phyloP scores from a whole-genome alignment of 352 stramenopile genomes.

The Phytophthora foliorum region DNA sequence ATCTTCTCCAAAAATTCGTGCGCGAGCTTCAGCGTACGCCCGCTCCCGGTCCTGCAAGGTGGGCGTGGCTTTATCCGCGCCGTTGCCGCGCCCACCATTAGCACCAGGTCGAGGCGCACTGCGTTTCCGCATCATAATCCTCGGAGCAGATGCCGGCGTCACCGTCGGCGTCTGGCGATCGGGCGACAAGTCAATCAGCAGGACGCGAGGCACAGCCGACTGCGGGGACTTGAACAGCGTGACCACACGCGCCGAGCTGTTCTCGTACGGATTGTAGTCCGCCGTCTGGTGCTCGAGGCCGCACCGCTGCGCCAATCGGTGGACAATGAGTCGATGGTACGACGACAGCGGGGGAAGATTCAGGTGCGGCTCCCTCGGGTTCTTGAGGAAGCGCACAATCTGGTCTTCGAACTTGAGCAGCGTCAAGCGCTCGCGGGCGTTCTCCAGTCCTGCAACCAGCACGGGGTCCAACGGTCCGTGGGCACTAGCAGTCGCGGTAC shows the following conservation, averaged over 20 bases:
- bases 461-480: slow-evolving; percentile 79
- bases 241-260: slow-evolving; percentile 82
- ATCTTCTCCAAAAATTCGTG: slow-evolving; percentile 94
- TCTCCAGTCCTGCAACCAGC: slow-evolving; percentile 82
- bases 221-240: slow-evolving; percentile 91
- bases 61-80: slow-evolving; percentile 66
- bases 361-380: slow-evolving; percentile 69
- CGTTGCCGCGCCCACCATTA: slow-evolving; percentile 54
- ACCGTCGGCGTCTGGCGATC: slow-evolving; percentile 69
- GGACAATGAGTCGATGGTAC: slow-evolving; percentile 91
- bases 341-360: slow-evolving; percentile 88
- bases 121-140: slow-evolving; percentile 94
- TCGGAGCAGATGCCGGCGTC: slow-evolving; percentile 83
- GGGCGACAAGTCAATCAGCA: slow-evolving; percentile 91
- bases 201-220: slow-evolving; percentile 75
- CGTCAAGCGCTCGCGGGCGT: slow-evolving; percentile 80
- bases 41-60: slow-evolving; percentile 94
- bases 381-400: slow-evolving; percentile 85
- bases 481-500: slow-evolving; percentile 67
- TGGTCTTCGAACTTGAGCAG: slow-evolving; percentile 91
- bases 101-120: slow-evolving; percentile 42
- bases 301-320: slow-evolving; percentile 95
- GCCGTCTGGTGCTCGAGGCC: slow-evolving; percentile 90
- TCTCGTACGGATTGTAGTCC: slow-evolving; percentile 78
- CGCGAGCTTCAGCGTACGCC: slow-evolving; percentile 94